Evolutionary conservation across 805 yeast species (phyloP).

Genomic region (Candida qinlingensis): DNA sequence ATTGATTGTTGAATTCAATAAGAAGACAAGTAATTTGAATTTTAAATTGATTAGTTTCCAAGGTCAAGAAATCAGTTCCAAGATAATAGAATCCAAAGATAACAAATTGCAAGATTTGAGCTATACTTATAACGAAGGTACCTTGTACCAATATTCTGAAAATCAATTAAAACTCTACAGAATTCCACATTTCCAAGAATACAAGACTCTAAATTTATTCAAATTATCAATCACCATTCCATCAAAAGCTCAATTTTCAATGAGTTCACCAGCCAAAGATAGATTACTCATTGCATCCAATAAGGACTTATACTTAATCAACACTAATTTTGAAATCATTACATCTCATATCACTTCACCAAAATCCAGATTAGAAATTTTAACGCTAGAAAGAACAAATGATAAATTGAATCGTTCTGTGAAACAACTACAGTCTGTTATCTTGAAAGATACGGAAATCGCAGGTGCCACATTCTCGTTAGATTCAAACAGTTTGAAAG

Average conservation of each 20-base stretch:
- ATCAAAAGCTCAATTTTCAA: constrained; percentile 4
- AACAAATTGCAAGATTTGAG: constrained; percentile 3
- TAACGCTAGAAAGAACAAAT: constrained; percentile 8
- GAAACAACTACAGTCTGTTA: constrained; percentile 16
- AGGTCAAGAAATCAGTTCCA: constrained; percentile 23
- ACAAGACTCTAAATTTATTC: constrained; percentile 9
- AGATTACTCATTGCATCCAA: constrained; percentile 23
- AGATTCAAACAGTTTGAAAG: constrained; percentile 64
- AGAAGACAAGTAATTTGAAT: constrained; percentile 15
- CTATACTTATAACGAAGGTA: constrained; percentile 19
- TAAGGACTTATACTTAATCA: constrained; percentile 32
- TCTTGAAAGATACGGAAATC: constrained; percentile 19
- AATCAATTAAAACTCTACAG: constrained; percentile 12
- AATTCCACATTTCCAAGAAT: constrained; percentile 21
- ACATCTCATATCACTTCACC: constrained; percentile 13
- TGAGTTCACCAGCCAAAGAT: constrained; percentile 24
- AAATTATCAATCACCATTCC: constrained; percentile 2
- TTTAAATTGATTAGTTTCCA: constrained; percentile 15
- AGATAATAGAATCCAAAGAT: constrained; percentile 17
- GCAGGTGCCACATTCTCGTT: constrained; percentile 41
- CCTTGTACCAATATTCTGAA: constrained; percentile 17
- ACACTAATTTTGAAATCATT: constrained; percentile 25
- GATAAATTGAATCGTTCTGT: constrained; percentile 5
- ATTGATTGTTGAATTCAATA: constrained; percentile 5
- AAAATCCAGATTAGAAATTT: constrained; percentile 15